Conservation (phyloP, 2,329 filamentous ascomycete genomes). For the Torrubiellomyces zombiae region DNA sequence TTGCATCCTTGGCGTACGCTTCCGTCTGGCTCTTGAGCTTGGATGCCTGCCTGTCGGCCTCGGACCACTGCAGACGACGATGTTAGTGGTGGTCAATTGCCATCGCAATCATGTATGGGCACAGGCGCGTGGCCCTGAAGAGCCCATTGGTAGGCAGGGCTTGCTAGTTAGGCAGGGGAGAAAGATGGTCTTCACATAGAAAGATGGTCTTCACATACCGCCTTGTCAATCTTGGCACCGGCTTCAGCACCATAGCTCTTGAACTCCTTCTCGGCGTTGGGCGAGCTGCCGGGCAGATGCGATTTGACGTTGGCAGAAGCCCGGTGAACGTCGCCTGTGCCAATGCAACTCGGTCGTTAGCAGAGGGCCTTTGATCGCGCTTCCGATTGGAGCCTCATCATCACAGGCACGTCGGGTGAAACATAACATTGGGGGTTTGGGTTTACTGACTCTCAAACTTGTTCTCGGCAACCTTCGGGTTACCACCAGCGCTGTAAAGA, state of each 20-base stretch:
- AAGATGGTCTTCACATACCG: constrained; percentile 33
- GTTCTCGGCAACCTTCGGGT: constrained; percentile 69
- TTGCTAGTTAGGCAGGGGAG: neutral
- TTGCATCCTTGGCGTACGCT: constrained; percentile 42
- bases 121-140: too few species aligned
- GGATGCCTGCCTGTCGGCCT: constrained; percentile 44
- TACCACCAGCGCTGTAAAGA: constrained; percentile 73
- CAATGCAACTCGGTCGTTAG: constrained; percentile 1
- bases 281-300: constrained; percentile 44
- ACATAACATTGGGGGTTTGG: too few species aligned
- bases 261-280: constrained; percentile 47
- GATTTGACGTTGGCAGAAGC: constrained; percentile 49
- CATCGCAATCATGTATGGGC: too few species aligned
- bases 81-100: too few species aligned
- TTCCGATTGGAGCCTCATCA: neutral
- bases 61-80: constrained; percentile 28
- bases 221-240: constrained; percentile 50
- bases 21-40: constrained; percentile 45
- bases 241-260: constrained; percentile 29
- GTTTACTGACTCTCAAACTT: constrained; percentile 53
- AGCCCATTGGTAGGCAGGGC: too few species aligned
- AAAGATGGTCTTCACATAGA: neutral
- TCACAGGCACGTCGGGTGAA: neutral
- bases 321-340: constrained; percentile 59
- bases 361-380: too few species aligned